These are phyloP conservation scores for Aegilops speltoides DNA, from an alignment of 176 grass and related monocot genomes.

Conservation along the genomic window DNA sequence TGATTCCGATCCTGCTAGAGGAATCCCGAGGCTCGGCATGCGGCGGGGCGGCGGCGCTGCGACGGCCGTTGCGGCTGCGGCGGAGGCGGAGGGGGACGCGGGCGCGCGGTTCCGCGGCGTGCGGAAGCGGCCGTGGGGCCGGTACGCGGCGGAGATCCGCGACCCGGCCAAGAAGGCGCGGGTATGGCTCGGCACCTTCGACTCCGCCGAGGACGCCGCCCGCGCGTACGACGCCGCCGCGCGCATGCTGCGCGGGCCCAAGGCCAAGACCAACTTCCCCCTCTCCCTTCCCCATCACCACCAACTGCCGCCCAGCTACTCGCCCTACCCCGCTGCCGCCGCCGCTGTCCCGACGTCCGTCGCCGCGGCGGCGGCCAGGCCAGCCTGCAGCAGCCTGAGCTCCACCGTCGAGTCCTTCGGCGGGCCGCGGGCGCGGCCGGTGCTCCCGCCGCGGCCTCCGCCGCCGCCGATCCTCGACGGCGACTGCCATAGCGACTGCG, in stretches of 20 bases:
- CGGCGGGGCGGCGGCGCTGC: conserved; percentile 33
- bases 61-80: neutral
- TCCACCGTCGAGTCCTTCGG: conserved; percentile 77
- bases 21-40: conserved; percentile 8
- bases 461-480: conserved; percentile 35
- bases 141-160: conserved; percentile 82
- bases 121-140: conserved; percentile 74
- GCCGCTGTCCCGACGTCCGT: neutral
- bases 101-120: conserved; percentile 67
- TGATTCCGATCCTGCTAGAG: neutral
- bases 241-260: conserved; percentile 55
- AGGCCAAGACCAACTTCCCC: conserved; percentile 79
- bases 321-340: conserved; percentile 2
- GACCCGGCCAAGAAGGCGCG: conserved; percentile 69
- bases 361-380: conserved; percentile 18
- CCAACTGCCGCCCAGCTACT: neutral
- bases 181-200: conserved; percentile 76
- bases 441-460: conserved; percentile 30
- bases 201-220: conserved; percentile 72
- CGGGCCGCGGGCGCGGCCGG: conserved; percentile 33
- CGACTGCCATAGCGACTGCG: conserved; percentile 76
- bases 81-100: neutral
- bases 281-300: neutral
- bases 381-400: conserved; percentile 67
- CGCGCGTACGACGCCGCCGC: conserved; percentile 72